A percentile compares a stretch with the other conserved stretches of the same genome.
Conservation (phyloP, 805 yeast species). For the Starmera amethionina region DNA sequence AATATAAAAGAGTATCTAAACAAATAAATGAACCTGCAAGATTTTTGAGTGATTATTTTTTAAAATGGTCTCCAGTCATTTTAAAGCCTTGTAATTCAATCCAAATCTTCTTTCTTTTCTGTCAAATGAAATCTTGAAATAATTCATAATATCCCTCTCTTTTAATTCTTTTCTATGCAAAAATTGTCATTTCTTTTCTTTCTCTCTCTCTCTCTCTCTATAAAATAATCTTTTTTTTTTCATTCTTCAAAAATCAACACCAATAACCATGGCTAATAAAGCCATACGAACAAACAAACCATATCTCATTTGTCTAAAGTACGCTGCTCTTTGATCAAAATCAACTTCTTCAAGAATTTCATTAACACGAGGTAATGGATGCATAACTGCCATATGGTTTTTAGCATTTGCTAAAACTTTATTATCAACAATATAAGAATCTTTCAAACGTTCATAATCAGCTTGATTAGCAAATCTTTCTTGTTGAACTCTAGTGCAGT, state of each 20-base stretch:
- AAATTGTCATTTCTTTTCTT: neutral
- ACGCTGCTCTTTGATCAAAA: slow-evolving; percentile 98
- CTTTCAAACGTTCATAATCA: slow-evolving; percentile 83
- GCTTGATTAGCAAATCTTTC: slow-evolving; percentile 77
- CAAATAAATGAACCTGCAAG: too few relatives aligned
- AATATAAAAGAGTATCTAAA: neutral
- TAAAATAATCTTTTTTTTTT: too few relatives aligned
- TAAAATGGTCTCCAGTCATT: slow-evolving; percentile 17
- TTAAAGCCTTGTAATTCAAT: neutral
- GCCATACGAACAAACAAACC: slow-evolving; percentile 99
- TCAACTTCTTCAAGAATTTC: slow-evolving; percentile 98
- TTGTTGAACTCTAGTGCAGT: slow-evolving; percentile 97
- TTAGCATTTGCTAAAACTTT: slow-evolving; percentile 84
- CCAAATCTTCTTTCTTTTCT: too few relatives aligned
- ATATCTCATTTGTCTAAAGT: slow-evolving; percentile 98
- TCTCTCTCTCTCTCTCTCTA: neutral
- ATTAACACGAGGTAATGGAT: slow-evolving; percentile 94
- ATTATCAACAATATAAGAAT: slow-evolving; percentile 88
- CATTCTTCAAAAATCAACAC: slow-evolving; percentile 73
- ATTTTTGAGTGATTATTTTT: neutral
- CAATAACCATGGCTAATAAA: slow-evolving; percentile 92
- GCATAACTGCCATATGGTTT: slow-evolving; percentile 98
- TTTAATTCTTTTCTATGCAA: neutral
- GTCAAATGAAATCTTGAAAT: too few relatives aligned
- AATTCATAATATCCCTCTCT: neutral